These are phyloP conservation scores for Camelina laxa DNA, from an alignment of 345 rosid genomes.

Conservation along the genomic window DNA sequence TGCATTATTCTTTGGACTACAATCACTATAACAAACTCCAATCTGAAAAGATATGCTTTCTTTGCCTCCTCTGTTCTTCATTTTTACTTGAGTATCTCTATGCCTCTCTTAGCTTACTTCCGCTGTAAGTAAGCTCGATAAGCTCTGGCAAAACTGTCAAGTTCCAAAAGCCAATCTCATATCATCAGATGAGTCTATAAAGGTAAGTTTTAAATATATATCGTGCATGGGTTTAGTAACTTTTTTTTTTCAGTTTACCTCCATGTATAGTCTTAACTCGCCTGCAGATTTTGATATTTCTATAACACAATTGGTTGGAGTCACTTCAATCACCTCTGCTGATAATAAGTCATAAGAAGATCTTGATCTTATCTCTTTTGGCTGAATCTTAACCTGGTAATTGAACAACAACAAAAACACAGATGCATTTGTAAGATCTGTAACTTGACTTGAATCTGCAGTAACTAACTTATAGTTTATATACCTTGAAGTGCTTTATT, in stretches of 20 bases:
- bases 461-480: slow-evolving; percentile 24
- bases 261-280: slow-evolving; percentile 61
- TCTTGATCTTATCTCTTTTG: slow-evolving; percentile 59
- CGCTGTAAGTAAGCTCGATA: slow-evolving; percentile 64
- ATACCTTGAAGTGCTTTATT: slow-evolving; percentile 63
- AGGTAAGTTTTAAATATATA: neutral
- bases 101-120: slow-evolving; percentile 43
- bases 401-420: neutral
- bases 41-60: slow-evolving; percentile 11
- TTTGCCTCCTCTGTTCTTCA: slow-evolving; percentile 17
- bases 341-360: slow-evolving; percentile 67
- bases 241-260: slow-evolving; percentile 49
- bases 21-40: slow-evolving; percentile 3
- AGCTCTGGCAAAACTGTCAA: slow-evolving; percentile 78
- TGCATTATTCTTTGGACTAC: slow-evolving; percentile 18
- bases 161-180: slow-evolving; percentile 11
- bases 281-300: slow-evolving; percentile 88
- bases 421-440: neutral
- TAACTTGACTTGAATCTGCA: slow-evolving; percentile 9
- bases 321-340: slow-evolving; percentile 85
- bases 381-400: slow-evolving; percentile 71
- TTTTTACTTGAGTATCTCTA: slow-evolving; percentile 17
- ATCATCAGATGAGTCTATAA: slow-evolving; percentile 14
- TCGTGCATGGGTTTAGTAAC: slow-evolving; percentile 6
- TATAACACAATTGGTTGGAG: slow-evolving; percentile 84